Conservation (phyloP, 768 basidiomycete genomes). For the Russula sp. region DNA sequence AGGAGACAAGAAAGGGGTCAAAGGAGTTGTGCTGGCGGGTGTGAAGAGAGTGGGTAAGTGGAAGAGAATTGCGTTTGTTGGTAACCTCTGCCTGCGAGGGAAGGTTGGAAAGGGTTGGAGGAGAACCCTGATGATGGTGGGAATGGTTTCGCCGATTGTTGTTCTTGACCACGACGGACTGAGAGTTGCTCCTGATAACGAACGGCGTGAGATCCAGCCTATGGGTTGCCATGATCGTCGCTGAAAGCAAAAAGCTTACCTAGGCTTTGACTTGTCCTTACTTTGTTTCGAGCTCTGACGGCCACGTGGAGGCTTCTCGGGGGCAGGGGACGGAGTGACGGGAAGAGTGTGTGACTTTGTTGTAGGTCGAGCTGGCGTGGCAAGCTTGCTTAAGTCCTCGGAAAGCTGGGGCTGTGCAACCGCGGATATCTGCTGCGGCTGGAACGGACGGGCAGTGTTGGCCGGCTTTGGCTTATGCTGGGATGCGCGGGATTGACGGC, state of each 20-base stretch:
- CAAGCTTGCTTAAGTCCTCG: constrained; percentile 29
- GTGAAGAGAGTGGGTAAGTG: constrained; percentile 24
- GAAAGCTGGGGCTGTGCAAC: constrained; percentile 26
- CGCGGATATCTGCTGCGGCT: constrained; percentile 20
- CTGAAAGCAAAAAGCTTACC: constrained; percentile 28
- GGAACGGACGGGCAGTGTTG: background rate
- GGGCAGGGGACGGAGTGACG: constrained; percentile 2
- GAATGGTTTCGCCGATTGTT: constrained; percentile 39
- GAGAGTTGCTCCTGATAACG: constrained; percentile 39
- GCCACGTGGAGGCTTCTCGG: constrained; percentile 30
- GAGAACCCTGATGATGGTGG: constrained; percentile 52
- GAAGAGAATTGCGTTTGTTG: constrained; percentile 27
- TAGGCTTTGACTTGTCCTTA: constrained; percentile 38
- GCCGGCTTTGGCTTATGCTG: constrained; percentile 32
- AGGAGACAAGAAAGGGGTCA: constrained; percentile 43
- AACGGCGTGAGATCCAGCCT: background rate
- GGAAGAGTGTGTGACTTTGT: constrained; percentile 9
- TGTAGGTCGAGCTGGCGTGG: constrained; percentile 20
- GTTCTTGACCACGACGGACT: constrained; percentile 33
- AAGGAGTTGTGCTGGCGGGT: constrained; percentile 35
- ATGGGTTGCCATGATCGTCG: background rate
- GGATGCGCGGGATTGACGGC: constrained; percentile 27
- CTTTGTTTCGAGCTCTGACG: constrained; percentile 32
- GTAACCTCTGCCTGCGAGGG: constrained; percentile 62
- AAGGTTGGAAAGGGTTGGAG: constrained; percentile 36